A percentile compares a stretch with the other conserved stretches of the same genome.
These are phyloP conservation scores for Casaregolazyma lundiana DNA, from an alignment of 1,139 yeast species.

Conservation along the genomic window DNA sequence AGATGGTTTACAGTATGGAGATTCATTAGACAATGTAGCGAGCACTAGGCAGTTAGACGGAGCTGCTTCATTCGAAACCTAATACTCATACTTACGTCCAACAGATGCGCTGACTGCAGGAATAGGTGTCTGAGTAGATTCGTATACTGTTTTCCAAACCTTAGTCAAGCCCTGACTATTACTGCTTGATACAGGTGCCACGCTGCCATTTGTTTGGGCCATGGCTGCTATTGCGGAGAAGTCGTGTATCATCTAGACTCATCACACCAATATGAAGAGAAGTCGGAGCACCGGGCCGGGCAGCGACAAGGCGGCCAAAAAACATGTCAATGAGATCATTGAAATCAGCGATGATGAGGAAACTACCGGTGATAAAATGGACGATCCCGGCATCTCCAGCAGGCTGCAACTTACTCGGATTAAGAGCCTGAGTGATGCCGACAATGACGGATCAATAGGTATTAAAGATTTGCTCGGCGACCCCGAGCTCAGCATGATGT, in stretches of 20 bases:
- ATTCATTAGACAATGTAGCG: conserved; percentile 23
- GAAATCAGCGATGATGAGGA: conserved; percentile 5
- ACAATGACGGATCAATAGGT: conserved; percentile 19
- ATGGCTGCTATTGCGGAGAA: conserved; percentile 2
- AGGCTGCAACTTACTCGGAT: conserved; percentile 15
- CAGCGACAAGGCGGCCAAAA: not conserved
- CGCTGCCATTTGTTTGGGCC: not conserved
- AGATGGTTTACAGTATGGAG: conserved; percentile 41
- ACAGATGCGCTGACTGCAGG: conserved; percentile 27
- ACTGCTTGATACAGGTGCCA: not conserved
- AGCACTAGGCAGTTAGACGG: conserved; percentile 21
- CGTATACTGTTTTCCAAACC: conserved; percentile 14
- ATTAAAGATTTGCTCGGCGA: conserved; percentile 21
- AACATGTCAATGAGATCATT: not conserved
- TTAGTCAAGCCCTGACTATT: not conserved
- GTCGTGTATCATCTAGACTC: conserved; percentile 4
- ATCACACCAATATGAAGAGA: not conserved
- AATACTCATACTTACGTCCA: conserved; percentile 19
- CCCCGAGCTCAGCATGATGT: conserved; percentile 17
- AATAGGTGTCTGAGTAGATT: conserved; percentile 25
- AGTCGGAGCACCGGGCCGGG: not conserved
- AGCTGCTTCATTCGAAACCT: too few relatives aligned
- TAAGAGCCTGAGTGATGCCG: conserved; percentile 17
- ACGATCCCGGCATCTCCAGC: not conserved
- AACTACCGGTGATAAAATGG: not conserved